These are phyloP conservation scores for Lepidium campestre DNA, from an alignment of 441 rosid species.

Conservation along the genomic window DNA sequence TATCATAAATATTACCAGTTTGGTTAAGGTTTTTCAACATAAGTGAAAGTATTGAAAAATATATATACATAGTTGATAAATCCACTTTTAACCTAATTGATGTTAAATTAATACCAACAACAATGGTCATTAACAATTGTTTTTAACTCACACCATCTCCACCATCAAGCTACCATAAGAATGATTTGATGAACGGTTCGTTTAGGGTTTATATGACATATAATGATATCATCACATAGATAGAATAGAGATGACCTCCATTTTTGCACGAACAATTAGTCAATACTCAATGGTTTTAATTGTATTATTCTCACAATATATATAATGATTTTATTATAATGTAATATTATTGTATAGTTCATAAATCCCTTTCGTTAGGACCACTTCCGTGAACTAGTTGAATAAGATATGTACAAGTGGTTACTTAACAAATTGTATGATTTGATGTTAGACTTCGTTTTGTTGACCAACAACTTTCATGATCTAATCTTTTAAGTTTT, in stretches of 20 bases:
- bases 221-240: background rate
- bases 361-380: slow-evolving; percentile 16
- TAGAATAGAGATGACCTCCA: background rate
- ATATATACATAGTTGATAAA: background rate
- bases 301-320: background rate
- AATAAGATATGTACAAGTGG: slow-evolving; percentile 9
- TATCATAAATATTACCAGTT: background rate
- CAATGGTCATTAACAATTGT: background rate
- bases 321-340: background rate
- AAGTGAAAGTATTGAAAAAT: background rate
- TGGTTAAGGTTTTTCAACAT: background rate
- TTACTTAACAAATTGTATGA: slow-evolving; percentile 24
- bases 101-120: background rate
- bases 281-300: background rate
- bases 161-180: background rate
- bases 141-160: background rate
- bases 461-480: slow-evolving; percentile 10
- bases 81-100: slow-evolving; percentile 10
- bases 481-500: background rate
- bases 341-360: slow-evolving; percentile 9
- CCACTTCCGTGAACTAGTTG: slow-evolving; percentile 6
- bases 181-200: background rate
- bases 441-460: slow-evolving; percentile 19
- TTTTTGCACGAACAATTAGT: background rate
- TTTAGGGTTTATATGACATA: background rate